A percentile compares a stretch with the other conserved stretches of the same genome.
Evolutionary conservation across 106 monocot species (phyloP).

Genomic region (Dioscorea alata): DNA sequence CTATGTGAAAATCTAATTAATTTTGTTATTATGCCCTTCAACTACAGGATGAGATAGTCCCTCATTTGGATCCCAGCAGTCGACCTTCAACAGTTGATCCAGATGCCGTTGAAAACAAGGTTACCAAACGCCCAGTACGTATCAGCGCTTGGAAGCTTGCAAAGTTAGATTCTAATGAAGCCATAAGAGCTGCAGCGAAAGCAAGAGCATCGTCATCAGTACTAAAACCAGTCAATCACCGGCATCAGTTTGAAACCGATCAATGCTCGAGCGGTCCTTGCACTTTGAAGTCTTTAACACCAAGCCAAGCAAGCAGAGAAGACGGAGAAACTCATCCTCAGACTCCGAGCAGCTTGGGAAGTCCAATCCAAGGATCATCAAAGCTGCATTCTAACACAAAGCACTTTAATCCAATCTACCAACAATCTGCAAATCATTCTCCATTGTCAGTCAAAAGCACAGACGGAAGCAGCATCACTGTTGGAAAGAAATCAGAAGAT

Average conservation of each 20-base stretch:
- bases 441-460: slow-evolving; percentile 18
- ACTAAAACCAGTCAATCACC: slow-evolving; percentile 33
- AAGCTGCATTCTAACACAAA: slow-evolving; percentile 16
- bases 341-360: slow-evolving; percentile 40
- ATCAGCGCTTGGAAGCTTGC: slow-evolving; percentile 75
- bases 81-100: slow-evolving; percentile 56
- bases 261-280: slow-evolving; percentile 32
- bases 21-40: not conserved
- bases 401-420: slow-evolving; percentile 59
- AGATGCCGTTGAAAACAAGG: slow-evolving; percentile 24
- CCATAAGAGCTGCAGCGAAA: slow-evolving; percentile 49
- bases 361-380: slow-evolving; percentile 16
- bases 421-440: slow-evolving; percentile 39
- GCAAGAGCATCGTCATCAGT: slow-evolving; percentile 71
- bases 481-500: not conserved
- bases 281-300: slow-evolving; percentile 32
- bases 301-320: slow-evolving; percentile 33
- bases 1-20: not conserved
- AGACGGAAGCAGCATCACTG: slow-evolving; percentile 13
- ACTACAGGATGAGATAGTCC: slow-evolving; percentile 47
- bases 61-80: slow-evolving; percentile 43
- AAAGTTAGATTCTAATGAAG: slow-evolving; percentile 48
- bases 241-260: slow-evolving; percentile 22
- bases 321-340: slow-evolving; percentile 37
- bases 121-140: slow-evolving; percentile 26